Evolutionary conservation across 2,329 filamentous ascomycete species (phyloP).

Genomic region (Uncinocarpus reesii): DNA sequence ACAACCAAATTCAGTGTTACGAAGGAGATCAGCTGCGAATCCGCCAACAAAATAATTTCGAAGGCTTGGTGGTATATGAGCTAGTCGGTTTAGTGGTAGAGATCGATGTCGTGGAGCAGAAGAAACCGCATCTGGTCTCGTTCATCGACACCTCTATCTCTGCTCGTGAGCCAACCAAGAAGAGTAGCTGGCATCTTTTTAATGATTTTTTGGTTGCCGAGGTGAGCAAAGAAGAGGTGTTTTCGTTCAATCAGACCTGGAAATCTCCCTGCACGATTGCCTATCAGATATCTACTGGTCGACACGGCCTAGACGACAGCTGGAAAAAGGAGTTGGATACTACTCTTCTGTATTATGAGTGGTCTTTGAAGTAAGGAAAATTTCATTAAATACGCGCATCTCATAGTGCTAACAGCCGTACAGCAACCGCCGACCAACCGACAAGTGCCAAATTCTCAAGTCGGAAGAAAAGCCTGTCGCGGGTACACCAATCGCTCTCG

Average conservation of each 20-base stretch:
- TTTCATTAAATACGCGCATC: not conserved
- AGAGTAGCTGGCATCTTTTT: slow-evolving; percentile 85
- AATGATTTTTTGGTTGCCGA: slow-evolving; percentile 90
- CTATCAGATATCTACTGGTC: slow-evolving; percentile 71
- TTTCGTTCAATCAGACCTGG: slow-evolving; percentile 84
- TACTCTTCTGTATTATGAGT: slow-evolving; percentile 69
- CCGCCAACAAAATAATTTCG: slow-evolving; percentile 66
- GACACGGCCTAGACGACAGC: slow-evolving; percentile 69
- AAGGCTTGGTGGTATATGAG: slow-evolving; percentile 80
- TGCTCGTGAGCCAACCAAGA: slow-evolving; percentile 39
- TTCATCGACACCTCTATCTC: slow-evolving; percentile 65
- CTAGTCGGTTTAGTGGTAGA: slow-evolving; percentile 82
- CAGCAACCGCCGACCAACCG: slow-evolving; percentile 31
- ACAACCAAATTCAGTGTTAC: slow-evolving; percentile 88
- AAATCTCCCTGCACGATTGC: slow-evolving; percentile 81
- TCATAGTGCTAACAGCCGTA: slow-evolving; percentile 4
- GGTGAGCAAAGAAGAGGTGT: slow-evolving; percentile 68
- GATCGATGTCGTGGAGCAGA: slow-evolving; percentile 73
- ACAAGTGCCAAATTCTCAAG: slow-evolving; percentile 31
- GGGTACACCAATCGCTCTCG: slow-evolving; percentile 72
- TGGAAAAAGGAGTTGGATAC: slow-evolving; percentile 84
- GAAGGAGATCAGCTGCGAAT: slow-evolving; percentile 81
- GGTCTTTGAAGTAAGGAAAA: slow-evolving; percentile 41
- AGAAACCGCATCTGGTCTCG: slow-evolving; percentile 82
- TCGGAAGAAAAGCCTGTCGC: slow-evolving; percentile 56